A percentile compares a stretch with the other conserved stretches of the same genome.
Conservation (phyloP, 2,329 filamentous ascomycete species). For the Clonostachys byssicola region DNA sequence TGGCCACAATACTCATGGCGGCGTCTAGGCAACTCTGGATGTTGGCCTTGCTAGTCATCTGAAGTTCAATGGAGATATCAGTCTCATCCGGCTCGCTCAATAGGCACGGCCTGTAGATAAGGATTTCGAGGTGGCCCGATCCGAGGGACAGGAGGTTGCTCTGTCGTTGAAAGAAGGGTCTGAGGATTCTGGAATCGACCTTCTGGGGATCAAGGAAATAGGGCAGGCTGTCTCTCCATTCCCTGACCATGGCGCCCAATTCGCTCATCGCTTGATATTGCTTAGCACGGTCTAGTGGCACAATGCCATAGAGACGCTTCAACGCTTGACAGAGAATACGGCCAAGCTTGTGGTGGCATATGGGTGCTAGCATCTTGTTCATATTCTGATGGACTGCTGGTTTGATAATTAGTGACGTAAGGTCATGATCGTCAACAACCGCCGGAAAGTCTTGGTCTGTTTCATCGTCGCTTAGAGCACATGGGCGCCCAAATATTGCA, state of each 20-base stretch:
- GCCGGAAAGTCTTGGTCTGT: conserved; percentile 55
- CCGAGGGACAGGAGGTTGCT: background rate
- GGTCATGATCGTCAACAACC: conserved; percentile 46
- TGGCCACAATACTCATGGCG: no score
- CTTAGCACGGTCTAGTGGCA: background rate
- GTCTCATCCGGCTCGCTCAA: no score
- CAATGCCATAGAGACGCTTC: background rate
- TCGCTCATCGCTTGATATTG: background rate
- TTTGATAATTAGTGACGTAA: conserved; percentile 12
- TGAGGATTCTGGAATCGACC: background rate
- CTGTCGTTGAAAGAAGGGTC: background rate
- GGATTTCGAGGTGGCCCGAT: background rate
- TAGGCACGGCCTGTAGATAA: background rate
- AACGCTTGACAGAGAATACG: background rate
- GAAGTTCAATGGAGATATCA: no score
- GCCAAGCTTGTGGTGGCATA: background rate
- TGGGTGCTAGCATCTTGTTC: background rate
- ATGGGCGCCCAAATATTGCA: conserved; percentile 53
- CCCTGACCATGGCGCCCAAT: background rate
- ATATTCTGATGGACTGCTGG: background rate
- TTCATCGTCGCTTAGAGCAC: conserved; percentile 57
- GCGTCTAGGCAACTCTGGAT: no score
- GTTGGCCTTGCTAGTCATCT: no score
- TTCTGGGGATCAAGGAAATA: background rate
- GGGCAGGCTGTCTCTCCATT: background rate